phyloP scores from a whole-genome alignment of 2,329 filamentous ascomycete genomes.

The Stagonosporopsis rhizophila region DNA sequence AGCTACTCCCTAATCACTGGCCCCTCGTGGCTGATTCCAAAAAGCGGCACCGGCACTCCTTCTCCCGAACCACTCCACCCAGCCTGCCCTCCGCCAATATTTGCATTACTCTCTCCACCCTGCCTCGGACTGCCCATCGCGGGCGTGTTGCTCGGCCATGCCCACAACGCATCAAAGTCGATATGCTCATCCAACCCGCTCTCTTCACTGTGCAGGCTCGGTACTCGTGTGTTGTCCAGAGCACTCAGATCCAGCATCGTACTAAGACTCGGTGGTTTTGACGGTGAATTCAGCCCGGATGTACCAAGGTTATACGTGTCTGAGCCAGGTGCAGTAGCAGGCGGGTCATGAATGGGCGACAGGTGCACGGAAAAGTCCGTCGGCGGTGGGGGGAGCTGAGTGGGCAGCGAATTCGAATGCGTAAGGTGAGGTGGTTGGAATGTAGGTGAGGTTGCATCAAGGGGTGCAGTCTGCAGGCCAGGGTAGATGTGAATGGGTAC shows the following conservation, averaged over 20 bases:
- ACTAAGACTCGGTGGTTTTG: constrained; percentile 38
- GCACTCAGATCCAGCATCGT: constrained; percentile 49
- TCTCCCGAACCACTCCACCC: constrained; percentile 25
- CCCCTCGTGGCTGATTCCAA: constrained; percentile 35
- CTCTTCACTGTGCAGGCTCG: constrained; percentile 43
- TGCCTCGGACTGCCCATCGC: constrained; percentile 38
- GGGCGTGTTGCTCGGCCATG: constrained; percentile 48
- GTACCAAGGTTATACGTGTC: neutral
- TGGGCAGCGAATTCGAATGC: constrained; percentile 2
- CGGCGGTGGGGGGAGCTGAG: constrained; percentile 18
- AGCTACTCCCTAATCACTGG: constrained; percentile 6
- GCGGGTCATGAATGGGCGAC: constrained; percentile 39
- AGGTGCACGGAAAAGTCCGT: constrained; percentile 40
- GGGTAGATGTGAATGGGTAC: constrained; percentile 48
- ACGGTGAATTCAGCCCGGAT: constrained; percentile 16
- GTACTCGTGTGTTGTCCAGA: constrained; percentile 43
- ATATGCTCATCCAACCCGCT: constrained; percentile 49
- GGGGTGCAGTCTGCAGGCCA: constrained; percentile 42
- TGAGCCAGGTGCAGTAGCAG: constrained; percentile 7
- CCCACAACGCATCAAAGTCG: constrained; percentile 53
- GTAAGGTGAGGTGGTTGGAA: constrained; percentile 14
- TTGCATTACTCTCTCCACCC: constrained; percentile 16
- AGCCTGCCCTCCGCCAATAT: constrained; percentile 33
- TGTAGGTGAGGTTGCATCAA: constrained; percentile 21
- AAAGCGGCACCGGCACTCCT: constrained; percentile 42